These are phyloP conservation scores for Scutellaria minor DNA, from an alignment of 257 asterid genomes.

Conservation along the genomic window DNA sequence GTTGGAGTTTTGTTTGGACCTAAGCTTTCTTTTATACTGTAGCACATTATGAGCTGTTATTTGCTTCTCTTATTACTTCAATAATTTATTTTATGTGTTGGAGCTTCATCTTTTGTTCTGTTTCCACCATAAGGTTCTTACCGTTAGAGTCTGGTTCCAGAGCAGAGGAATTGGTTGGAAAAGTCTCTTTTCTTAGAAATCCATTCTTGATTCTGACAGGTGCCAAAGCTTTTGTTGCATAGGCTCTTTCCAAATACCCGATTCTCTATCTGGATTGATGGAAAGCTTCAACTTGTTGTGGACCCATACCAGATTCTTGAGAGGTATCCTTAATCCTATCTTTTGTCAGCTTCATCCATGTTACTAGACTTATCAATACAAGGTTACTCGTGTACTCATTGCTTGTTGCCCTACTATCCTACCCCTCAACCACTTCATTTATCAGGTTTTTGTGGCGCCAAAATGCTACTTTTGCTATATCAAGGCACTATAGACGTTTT, in stretches of 20 bases:
- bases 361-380: constrained; percentile 10
- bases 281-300: constrained; percentile 88
- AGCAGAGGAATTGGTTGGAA: constrained; percentile 24
- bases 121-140: constrained; percentile 18
- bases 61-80: constrained; percentile 14
- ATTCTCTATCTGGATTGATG: constrained; percentile 95
- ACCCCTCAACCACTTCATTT: constrained; percentile 25
- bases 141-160: constrained; percentile 27
- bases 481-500: constrained; percentile 86
- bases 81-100: constrained; percentile 12
- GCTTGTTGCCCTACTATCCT: constrained; percentile 5
- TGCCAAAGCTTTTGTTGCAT: constrained; percentile 90
- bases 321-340: constrained; percentile 55
- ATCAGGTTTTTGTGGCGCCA: constrained; percentile 94
- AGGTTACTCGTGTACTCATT: neutral
- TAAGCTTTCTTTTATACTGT: constrained; percentile 13
- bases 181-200: constrained; percentile 10
- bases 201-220: constrained; percentile 53
- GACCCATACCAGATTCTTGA: constrained; percentile 97
- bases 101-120: constrained; percentile 27
- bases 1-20: constrained; percentile 8
- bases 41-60: constrained; percentile 6
- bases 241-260: constrained; percentile 91
- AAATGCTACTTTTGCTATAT: constrained; percentile 89
- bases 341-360: constrained; percentile 23